phyloP scores from a whole-genome alignment of 305 asterid species.

The Solanum hybrid region DNA sequence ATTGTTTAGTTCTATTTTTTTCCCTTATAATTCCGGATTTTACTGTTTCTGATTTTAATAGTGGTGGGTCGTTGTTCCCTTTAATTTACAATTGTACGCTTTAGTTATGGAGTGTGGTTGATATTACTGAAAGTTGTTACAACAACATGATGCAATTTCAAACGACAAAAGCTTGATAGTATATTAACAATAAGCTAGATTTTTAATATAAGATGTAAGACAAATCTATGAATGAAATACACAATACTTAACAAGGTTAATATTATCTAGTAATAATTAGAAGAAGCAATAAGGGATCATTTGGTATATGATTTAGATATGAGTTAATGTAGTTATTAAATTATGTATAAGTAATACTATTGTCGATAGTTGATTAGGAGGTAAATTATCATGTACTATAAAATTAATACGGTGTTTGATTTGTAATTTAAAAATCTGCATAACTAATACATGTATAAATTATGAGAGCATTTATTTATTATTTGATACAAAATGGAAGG shows the following conservation, averaged over 20 bases:
- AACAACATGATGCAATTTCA: not conserved
- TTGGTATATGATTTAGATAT: not conserved
- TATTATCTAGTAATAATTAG: not conserved
- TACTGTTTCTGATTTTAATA: no score
- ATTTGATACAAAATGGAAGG: not conserved
- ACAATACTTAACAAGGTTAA: not conserved
- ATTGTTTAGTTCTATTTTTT: no score
- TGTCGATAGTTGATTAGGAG: not conserved
- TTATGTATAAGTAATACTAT: not conserved
- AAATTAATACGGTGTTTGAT: not conserved
- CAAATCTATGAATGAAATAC: not conserved
- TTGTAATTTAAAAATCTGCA: not conserved
- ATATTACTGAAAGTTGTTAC: not conserved
- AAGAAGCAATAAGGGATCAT: not conserved
- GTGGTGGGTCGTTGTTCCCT: no score
- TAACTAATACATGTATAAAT: not conserved
- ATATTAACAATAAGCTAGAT: not conserved
- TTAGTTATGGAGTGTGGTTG: not conserved
- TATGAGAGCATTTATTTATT: not conserved
- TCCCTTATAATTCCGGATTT: no score
- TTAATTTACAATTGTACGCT: no score
- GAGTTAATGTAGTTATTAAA: not conserved
- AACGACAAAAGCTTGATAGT: not conserved
- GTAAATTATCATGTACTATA: not conserved
- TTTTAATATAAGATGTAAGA: not conserved